phyloP scores from a whole-genome alignment of 345 rosid genomes.

The Populus pruinosa region DNA sequence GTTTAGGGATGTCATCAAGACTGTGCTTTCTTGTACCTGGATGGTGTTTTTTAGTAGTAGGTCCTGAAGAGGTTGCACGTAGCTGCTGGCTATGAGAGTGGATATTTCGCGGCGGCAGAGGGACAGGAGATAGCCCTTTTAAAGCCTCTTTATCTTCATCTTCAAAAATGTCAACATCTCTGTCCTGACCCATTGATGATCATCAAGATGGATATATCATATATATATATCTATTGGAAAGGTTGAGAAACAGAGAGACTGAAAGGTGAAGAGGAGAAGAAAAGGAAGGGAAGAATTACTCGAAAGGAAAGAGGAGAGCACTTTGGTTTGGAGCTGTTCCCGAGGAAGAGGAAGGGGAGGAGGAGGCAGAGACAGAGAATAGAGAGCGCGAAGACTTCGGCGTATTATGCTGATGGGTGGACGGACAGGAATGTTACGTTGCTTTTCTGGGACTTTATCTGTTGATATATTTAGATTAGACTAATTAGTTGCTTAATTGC shows the following conservation, averaged over 20 bases:
- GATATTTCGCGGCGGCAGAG: constrained; percentile 46
- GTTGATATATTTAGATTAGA: too few relatives aligned
- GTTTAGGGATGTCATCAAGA: constrained; percentile 23
- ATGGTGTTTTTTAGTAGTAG: constrained; percentile 18
- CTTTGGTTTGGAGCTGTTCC: neutral
- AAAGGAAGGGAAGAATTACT: neutral
- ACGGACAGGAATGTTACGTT: too few relatives aligned
- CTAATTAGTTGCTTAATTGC: too few relatives aligned
- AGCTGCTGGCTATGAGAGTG: constrained; percentile 75
- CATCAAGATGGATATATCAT: neutral
- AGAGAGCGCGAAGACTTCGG: neutral
- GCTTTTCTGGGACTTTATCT: too few relatives aligned
- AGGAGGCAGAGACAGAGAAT: neutral
- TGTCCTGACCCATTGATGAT: constrained; percentile 28
- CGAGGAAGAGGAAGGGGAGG: neutral
- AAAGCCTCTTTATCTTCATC: constrained; percentile 56
- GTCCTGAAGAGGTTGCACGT: constrained; percentile 42
- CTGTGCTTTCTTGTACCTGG: constrained; percentile 17
- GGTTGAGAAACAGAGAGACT: neutral
- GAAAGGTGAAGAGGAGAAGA: neutral
- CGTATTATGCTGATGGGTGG: neutral
- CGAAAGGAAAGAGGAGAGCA: neutral
- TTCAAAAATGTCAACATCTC: constrained; percentile 12
- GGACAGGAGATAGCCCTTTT: constrained; percentile 38
- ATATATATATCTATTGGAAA: neutral